phyloP scores from a whole-genome alignment of 2,329 filamentous ascomycete species.

The Colletotrichum sp. region DNA sequence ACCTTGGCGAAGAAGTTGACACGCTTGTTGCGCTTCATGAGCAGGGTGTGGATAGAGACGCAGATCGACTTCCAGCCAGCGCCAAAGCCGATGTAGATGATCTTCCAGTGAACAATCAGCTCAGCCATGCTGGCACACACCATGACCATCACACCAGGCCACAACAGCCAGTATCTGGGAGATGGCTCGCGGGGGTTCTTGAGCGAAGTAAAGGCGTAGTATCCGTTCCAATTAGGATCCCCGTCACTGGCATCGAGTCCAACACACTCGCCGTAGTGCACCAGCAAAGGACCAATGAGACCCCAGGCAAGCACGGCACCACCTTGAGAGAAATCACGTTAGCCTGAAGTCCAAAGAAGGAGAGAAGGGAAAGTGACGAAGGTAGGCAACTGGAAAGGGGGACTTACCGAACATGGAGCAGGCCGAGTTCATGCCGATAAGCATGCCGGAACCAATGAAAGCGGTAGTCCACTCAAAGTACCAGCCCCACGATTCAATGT shows the following conservation, averaged over 20 bases:
- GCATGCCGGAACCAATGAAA: slow-evolving; percentile 63
- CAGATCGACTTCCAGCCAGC: slow-evolving; percentile 35
- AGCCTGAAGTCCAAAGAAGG: neutral
- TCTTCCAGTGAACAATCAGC: slow-evolving; percentile 43
- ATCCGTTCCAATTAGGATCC: slow-evolving; percentile 30
- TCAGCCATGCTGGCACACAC: slow-evolving; percentile 44
- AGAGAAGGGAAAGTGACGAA: fast-evolving
- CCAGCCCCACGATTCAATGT: slow-evolving; percentile 67
- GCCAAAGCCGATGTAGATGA: slow-evolving; percentile 39
- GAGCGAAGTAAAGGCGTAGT: slow-evolving; percentile 35
- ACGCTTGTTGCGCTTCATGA: slow-evolving; percentile 35
- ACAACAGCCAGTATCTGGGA: slow-evolving; percentile 47
- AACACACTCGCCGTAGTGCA: slow-evolving; percentile 55
- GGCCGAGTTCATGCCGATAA: slow-evolving; percentile 58
- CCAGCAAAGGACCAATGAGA: slow-evolving; percentile 52
- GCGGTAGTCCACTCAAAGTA: slow-evolving; percentile 63
- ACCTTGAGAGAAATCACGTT: neutral
- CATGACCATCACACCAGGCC: slow-evolving; percentile 50
- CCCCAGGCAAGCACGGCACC: slow-evolving; percentile 62
- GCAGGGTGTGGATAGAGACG: slow-evolving; percentile 31
- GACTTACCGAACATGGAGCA: slow-evolving; percentile 56
- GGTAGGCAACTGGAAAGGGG: neutral
- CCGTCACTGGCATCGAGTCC: slow-evolving; percentile 40
- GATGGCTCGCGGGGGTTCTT: slow-evolving; percentile 33
- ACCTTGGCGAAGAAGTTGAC: slow-evolving; percentile 38